phyloP scores from a whole-genome alignment of 495 filamentous ascomycete genomes.

The Echria macrotheca region DNA sequence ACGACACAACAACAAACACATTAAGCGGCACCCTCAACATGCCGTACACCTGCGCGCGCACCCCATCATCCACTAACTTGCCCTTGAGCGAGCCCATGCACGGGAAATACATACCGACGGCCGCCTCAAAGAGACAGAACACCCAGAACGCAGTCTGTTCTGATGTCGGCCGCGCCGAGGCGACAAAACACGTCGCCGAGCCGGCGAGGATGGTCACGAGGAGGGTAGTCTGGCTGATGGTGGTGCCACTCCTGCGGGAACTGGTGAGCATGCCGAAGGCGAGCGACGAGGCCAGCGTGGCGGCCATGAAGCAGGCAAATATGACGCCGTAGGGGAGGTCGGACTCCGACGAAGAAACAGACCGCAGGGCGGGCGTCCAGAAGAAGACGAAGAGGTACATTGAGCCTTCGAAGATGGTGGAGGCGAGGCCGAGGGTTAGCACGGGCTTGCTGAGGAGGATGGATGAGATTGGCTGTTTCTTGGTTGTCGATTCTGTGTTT shows the following conservation, averaged over 20 bases:
- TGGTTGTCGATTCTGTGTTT: no score
- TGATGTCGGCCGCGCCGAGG: slow-evolving; percentile 33
- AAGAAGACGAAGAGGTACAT: slow-evolving; percentile 59
- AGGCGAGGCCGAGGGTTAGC: slow-evolving; percentile 40
- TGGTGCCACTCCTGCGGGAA: slow-evolving; percentile 22
- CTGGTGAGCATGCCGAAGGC: slow-evolving; percentile 37
- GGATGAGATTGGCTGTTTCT: no score
- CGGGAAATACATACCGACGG: slow-evolving; percentile 51
- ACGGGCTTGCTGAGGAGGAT: slow-evolving; percentile 42
- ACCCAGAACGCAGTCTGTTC: slow-evolving; percentile 47
- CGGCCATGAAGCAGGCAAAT: slow-evolving; percentile 53
- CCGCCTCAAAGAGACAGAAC: slow-evolving; percentile 49
- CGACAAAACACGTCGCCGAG: slow-evolving; percentile 33
- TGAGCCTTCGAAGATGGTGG: slow-evolving; percentile 51
- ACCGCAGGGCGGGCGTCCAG: slow-evolving; percentile 46
- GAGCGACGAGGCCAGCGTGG: slow-evolving; percentile 46
- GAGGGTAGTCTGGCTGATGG: no score
- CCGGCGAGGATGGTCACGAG: slow-evolving; percentile 33
- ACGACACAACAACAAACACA: slow-evolving; percentile 46
- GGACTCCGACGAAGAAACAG: slow-evolving; percentile 27
- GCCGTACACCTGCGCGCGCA: slow-evolving; percentile 48
- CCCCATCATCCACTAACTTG: slow-evolving; percentile 42
- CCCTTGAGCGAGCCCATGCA: slow-evolving; percentile 47
- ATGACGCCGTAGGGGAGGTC: slow-evolving; percentile 51
- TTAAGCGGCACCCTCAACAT: slow-evolving; percentile 50